Base-by-base conservation (phyloP, 805 yeast species). In the Candida coquimbonensis region DNA sequence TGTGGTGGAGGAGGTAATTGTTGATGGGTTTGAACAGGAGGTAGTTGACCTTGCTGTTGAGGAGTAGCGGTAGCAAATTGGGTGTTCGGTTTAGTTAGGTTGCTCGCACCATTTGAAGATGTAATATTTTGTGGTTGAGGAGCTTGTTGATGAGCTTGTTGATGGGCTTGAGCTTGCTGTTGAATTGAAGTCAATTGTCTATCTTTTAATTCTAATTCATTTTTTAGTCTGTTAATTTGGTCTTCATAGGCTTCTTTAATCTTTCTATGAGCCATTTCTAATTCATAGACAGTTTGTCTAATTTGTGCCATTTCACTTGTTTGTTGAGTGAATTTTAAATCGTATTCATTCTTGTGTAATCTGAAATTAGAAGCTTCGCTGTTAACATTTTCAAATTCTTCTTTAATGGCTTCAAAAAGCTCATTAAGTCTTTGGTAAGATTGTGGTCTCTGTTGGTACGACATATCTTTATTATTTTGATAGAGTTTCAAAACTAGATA, bases 181-280 rank as follows among this genome's bases (percentile, higher is more conserved):
- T 69, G 78, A 27, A 58, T 56, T 13, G 60, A 62, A 14, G 63
- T 60, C 37, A 69, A 65, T 56, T 74, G 72, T 63, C 91, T 75
- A 61, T 87, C 95, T 56, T 90, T 74, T 59, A 75, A 78, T 57
- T 88, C 96, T 53, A 91, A 73, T 63, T 89, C 96, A 52, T 81
- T 80, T 65, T 91, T 89, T 65, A 91, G 75, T 55, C 93, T 75
- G 61, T 79, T 71, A 46, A 93, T 85, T 67, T 91, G 98, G 58
- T 87, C 96, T 65, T 91, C 97, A 67, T 91, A 93, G 40, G 90
- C 89, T 60, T 91, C 97, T 68, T 91, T 90, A 77, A 93, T 86
- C 62, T 87, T 87, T 56, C 96, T 77, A 70, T 91, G 98, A 36
- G 96, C 91, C 76, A 83, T 78, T 65, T 91, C 97, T 58, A 91